phyloP scores from a whole-genome alignment of 1,139 yeast genomes.

The Saccharomyces hybrid region DNA sequence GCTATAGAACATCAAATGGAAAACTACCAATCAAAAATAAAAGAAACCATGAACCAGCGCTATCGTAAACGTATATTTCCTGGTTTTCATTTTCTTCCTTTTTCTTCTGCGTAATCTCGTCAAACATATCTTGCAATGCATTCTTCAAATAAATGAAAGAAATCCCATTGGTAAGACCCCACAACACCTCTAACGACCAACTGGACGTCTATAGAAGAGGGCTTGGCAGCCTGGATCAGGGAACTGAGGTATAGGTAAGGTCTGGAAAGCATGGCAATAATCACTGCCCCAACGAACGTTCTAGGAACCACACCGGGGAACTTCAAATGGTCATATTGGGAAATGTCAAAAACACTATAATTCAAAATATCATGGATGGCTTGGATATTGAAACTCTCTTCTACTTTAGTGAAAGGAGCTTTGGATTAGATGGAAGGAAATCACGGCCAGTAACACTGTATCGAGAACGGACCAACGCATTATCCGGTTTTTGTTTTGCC shows the following conservation, averaged over 20 bases:
- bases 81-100: slow-evolving; percentile 11
- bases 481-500: neutral
- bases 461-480: slow-evolving; percentile 25
- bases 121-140: slow-evolving; percentile 23
- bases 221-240: slow-evolving; percentile 4
- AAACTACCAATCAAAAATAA: slow-evolving; percentile 60
- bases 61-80: slow-evolving; percentile 12
- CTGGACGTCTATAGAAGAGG: slow-evolving; percentile 42
- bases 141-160: slow-evolving; percentile 33
- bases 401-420: slow-evolving; percentile 86
- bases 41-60: slow-evolving; percentile 49
- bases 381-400: slow-evolving; percentile 86
- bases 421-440: slow-evolving; percentile 41
- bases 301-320: slow-evolving; percentile 92
- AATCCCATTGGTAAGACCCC: slow-evolving; percentile 47
- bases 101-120: slow-evolving; percentile 8
- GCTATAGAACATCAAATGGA: slow-evolving; percentile 72
- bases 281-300: slow-evolving; percentile 68
- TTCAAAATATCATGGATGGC: slow-evolving; percentile 77
- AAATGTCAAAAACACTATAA: slow-evolving; percentile 46
- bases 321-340: slow-evolving; percentile 59
- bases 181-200: slow-evolving; percentile 44
- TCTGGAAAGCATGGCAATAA: slow-evolving; percentile 41
- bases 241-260: slow-evolving; percentile 28
- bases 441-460: slow-evolving; percentile 28